Evolutionary conservation across 2,329 filamentous ascomycete genomes (phyloP), one percentile per base, ranked within the genome.

Genomic region (Raffaelea ambrosiae): DNA sequence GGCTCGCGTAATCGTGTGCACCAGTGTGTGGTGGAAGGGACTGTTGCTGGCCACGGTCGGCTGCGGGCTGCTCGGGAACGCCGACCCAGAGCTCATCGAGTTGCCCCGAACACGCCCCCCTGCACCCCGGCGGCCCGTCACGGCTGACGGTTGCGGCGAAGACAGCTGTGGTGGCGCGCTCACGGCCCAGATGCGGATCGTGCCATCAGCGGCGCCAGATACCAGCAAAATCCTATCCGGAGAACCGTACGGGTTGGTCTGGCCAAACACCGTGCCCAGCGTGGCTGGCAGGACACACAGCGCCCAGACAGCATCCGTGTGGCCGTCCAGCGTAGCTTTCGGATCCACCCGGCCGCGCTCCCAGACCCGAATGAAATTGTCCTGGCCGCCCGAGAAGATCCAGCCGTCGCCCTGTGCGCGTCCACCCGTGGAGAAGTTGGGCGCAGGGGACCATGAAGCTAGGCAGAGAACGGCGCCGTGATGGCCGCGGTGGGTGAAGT

Each of bases 381-480:
- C 93, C 63, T 96, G 89, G 4, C 93, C 93, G 51, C 93, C 93
- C 5, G 91, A 97, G 66, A 98, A 98, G 55, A 98, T 90, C 93
- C 93, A 98, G 23, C 93, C 93, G 58, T 97, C 93, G 29, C 91
- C 91, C 57, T 86, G 81, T 8, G 87, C 88, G 53, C 90, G 81
- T 7, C 90, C 89, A 33, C 90, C 88, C 18, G 88, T 94, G 8
- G 88, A 86, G 62, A 96, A 95, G 60, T 87, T 93, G 22, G 87
- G 86, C 2, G 88, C 84, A 2, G 88, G 83, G 2, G 88, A 89
- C 74, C 88, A 96, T 3, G 91, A 86, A 0, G 91, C 84, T 22
- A 98, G 70, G 40, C 81, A 88, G 38, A 94, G 86, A 3, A 98
- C 90, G 3, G 89, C 81, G 3, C 93, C 91, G n/a, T 83, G 79